phyloP scores from a whole-genome alignment of 768 basidiomycete species.

The Podaxis sp. region DNA sequence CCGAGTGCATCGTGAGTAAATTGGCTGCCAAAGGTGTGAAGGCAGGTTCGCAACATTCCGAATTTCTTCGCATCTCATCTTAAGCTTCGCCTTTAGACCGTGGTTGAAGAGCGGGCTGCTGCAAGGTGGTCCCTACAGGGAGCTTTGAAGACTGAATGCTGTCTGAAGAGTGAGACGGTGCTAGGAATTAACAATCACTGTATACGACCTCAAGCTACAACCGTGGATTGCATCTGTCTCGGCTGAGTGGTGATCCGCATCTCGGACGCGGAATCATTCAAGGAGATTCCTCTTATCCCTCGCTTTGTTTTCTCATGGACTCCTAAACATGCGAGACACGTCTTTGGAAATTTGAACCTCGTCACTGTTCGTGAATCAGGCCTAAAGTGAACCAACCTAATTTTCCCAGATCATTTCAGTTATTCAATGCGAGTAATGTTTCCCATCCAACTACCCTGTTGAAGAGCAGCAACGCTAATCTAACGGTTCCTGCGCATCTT shows the following conservation, averaged over 20 bases:
- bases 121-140: background rate
- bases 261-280: background rate
- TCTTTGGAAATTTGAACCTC: no score
- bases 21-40: background rate
- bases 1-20: background rate
- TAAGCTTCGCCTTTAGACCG: background rate
- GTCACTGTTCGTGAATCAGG: no score
- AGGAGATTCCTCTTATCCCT: background rate
- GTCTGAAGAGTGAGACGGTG: background rate
- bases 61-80: background rate
- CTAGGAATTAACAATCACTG: background rate
- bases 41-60: background rate
- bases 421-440: no score
- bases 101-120: background rate
- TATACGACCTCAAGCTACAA: background rate
- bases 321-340: no score
- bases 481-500: no score
- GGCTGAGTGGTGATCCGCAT: background rate
- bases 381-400: no score
- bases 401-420: no score
- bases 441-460: no score
- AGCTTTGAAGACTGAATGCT: background rate
- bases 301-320: background rate
- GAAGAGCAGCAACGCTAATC: no score
- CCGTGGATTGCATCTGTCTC: background rate